Evolutionary conservation across 768 basidiomycete species (phyloP).

Genomic region (Strobilomyces dryophilus): DNA sequence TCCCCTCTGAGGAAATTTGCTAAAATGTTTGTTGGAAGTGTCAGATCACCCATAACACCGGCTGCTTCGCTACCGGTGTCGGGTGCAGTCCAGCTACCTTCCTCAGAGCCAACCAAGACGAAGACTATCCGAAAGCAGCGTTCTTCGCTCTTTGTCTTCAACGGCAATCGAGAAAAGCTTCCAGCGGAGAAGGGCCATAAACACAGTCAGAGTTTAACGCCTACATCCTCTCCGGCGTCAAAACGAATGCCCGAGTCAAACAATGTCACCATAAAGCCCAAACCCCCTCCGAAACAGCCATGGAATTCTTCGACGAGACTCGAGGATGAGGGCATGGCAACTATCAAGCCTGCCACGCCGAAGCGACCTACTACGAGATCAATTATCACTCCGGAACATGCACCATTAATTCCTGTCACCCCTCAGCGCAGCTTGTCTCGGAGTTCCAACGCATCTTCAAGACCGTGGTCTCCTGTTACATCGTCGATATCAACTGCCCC

Average conservation of each 20-base stretch:
- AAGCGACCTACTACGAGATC: constrained; percentile 48
- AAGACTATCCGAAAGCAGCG: constrained; percentile 48
- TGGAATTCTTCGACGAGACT: constrained; percentile 86
- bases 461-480: constrained; percentile 76
- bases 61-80: constrained; percentile 45
- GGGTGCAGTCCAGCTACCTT: constrained; percentile 37
- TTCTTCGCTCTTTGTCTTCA: constrained; percentile 57
- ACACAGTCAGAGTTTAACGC: constrained; percentile 66
- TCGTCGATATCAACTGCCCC: constrained; percentile 69
- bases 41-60: constrained; percentile 36
- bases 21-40: constrained; percentile 55
- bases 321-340: constrained; percentile 46
- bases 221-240: constrained; percentile 55
- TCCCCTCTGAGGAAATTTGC: constrained; percentile 81
- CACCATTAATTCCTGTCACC: constrained; percentile 47
- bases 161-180: constrained; percentile 39
- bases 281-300: constrained; percentile 39
- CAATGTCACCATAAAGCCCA: constrained; percentile 39
- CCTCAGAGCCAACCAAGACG: constrained; percentile 49
- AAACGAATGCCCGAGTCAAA: constrained; percentile 34
- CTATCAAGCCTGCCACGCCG: constrained; percentile 46
- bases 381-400: constrained; percentile 37
- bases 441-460: constrained; percentile 70
- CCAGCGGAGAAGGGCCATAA: constrained; percentile 64
- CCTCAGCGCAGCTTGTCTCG: constrained; percentile 65